These are phyloP conservation scores for Sugiyamaella chiloensis DNA, from an alignment of 805 yeast species.

Conservation along the genomic window DNA sequence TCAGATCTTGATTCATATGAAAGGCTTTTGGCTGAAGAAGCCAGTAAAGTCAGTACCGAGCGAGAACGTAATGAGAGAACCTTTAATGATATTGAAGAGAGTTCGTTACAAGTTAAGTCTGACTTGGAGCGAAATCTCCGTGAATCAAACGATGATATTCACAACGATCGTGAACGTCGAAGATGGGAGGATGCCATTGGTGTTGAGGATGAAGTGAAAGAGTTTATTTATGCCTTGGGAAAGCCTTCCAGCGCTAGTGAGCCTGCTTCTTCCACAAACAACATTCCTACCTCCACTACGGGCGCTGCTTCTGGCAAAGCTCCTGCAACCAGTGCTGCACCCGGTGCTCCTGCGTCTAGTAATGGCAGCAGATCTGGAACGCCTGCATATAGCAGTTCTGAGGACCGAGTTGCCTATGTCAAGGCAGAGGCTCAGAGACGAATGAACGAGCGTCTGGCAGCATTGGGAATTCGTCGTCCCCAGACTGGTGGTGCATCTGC, in stretches of 20 bases:
- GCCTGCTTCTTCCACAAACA: not conserved
- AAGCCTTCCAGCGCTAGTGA: not conserved
- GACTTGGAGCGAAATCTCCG: conserved; percentile 45
- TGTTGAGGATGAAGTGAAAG: conserved; percentile 62
- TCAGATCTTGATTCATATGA: conserved; percentile 53
- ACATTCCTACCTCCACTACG: conserved; percentile 3
- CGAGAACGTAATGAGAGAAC: conserved; percentile 54
- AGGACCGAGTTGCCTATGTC: conserved; percentile 72
- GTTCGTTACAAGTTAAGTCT: conserved; percentile 61
- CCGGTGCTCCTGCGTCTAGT: conserved; percentile 40
- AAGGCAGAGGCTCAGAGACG: conserved; percentile 78
- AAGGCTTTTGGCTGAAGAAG: conserved; percentile 38
- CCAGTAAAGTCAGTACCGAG: conserved; percentile 51
- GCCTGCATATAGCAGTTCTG: conserved; percentile 41
- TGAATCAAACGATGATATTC: conserved; percentile 33
- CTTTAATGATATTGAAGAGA: conserved; percentile 66
- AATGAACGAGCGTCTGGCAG: conserved; percentile 83
- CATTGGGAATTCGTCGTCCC: conserved; percentile 57
- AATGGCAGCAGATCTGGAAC: not conserved
- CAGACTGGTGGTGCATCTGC: conserved; percentile 24
- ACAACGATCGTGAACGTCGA: conserved; percentile 47
- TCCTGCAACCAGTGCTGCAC: conserved; percentile 6
- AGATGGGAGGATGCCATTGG: conserved; percentile 85
- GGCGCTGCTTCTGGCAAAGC: conserved; percentile 8
- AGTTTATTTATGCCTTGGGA: conserved; percentile 54